Evolutionary conservation across 345 rosid genomes (phyloP), one percentile per base, ranked within the genome.

Genomic region (Stellera chamaejasme): DNA sequence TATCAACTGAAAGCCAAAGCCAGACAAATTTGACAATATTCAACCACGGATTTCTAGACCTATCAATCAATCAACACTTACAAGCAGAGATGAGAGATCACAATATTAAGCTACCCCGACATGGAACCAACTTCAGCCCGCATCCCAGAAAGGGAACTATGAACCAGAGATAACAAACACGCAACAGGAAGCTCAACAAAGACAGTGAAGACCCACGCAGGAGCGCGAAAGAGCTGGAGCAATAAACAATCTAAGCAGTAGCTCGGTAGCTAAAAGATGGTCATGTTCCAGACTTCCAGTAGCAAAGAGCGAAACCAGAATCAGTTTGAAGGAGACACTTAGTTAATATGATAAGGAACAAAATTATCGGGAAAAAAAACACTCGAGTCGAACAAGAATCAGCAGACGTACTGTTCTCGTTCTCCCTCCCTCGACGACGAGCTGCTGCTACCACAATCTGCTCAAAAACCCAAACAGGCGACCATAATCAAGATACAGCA

Each of bases 361-460:
- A 19, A 50, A 58, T 61, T 57, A 19, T 47, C 23, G 14, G 56
- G 39, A 52, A 48, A 50, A 43, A 53, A 39, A 49, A 45, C 52
- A 56, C 65, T 65, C 70, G 46, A 48, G 10, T n/a, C 51, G 54
- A 15, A 36, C 13, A 46, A 48, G 41, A 51, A 27, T 5, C 51
- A 50, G 13, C 19, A 15, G 54, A 45, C 81, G 53, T 56, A 78
- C 82, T 72, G 79, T 54, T 66, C 54, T n/a, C 66, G 52, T 32
- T 71, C 62, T 15, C 53, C 81, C 52, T 68, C 14, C 54, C 77
- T 32, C 39, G 39, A 66, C 4, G 81, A 68, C 52, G 75, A 71
- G 43, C 58, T 66, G 65, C 75, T 76, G 54, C 77, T 75, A 70
- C 69, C 77, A 47, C 79, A 74, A 64, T 71, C 84, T 79, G 77